Conservation (phyloP, 495 filamentous ascomycete species). For the Arthonia radiata region DNA sequence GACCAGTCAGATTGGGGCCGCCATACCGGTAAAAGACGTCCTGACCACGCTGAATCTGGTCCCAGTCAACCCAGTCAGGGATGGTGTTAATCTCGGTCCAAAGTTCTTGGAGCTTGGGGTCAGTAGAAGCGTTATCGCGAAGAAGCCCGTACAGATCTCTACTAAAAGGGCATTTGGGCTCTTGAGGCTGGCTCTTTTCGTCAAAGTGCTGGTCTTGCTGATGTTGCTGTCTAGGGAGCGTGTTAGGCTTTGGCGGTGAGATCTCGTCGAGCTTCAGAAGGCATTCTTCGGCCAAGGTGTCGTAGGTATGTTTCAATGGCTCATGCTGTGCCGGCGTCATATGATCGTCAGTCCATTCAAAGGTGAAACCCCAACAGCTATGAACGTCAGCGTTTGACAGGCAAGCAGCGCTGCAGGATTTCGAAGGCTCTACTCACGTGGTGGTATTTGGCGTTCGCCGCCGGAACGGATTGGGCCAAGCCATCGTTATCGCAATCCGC, state of each 20-base stretch:
- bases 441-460: background rate
- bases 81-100: constrained; percentile 46
- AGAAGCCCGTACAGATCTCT: constrained; percentile 38
- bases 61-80: constrained; percentile 64
- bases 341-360: constrained; percentile 45
- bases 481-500: too few relatives aligned
- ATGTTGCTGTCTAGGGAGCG: constrained; percentile 11
- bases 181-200: constrained; percentile 5
- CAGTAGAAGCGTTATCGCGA: constrained; percentile 25
- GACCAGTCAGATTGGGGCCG: constrained; percentile 31
- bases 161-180: constrained; percentile 6
- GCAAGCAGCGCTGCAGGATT: too few relatives aligned
- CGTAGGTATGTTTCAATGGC: constrained; percentile 38
- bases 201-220: constrained; percentile 3
- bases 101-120: constrained; percentile 31
- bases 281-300: constrained; percentile 40
- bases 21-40: constrained; percentile 36
- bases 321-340: constrained; percentile 31
- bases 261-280: constrained; percentile 33
- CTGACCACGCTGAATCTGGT: constrained; percentile 46
- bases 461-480: background rate
- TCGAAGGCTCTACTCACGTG: too few relatives aligned
- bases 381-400: background rate
- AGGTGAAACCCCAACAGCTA: constrained; percentile 35
- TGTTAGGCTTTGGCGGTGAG: constrained; percentile 14